Conservation (phyloP, 805 yeast species). For the Pichia thaimueangensis region DNA sequence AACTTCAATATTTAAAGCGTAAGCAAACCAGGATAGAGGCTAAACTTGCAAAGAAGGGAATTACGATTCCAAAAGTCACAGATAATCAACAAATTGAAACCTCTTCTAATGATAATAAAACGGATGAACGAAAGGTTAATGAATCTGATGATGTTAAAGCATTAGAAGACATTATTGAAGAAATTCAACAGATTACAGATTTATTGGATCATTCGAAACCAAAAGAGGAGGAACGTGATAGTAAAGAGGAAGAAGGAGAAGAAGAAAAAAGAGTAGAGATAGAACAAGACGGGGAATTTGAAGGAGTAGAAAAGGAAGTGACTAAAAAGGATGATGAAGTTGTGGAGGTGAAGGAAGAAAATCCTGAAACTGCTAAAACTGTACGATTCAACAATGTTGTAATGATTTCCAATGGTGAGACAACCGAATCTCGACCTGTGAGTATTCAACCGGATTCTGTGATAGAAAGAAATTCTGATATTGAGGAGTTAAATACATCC, state of each 20-base stretch:
- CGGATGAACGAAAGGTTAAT: background rate
- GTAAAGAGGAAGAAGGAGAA: background rate
- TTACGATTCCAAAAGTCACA: conserved; percentile 2
- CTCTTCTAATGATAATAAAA: background rate
- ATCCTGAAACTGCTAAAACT: conserved; percentile 2
- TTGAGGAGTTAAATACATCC: too few relatives aligned
- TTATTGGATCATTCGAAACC: too few relatives aligned
- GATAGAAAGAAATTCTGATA: too few relatives aligned
- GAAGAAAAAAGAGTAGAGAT: background rate
- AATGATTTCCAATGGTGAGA: too few relatives aligned
- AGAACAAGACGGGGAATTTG: background rate
- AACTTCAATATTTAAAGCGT: conserved; percentile 15
- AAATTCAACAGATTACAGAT: too few relatives aligned
- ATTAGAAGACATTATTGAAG: too few relatives aligned
- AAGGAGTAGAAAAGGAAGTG: conserved; percentile 10
- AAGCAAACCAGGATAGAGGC: too few relatives aligned
- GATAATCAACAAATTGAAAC: background rate
- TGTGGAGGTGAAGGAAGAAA: conserved; percentile 12
- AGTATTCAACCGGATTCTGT: too few relatives aligned
- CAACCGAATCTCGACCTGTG: too few relatives aligned
- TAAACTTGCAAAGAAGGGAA: conserved; percentile 10
- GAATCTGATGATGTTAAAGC: too few relatives aligned
- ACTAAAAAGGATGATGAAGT: conserved; percentile 15
- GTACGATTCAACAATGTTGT: too few relatives aligned
- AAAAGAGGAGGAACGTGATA: background rate